Conservation (phyloP, 306 rosid genomes). For the Glycyrrhiza uralensis region DNA sequence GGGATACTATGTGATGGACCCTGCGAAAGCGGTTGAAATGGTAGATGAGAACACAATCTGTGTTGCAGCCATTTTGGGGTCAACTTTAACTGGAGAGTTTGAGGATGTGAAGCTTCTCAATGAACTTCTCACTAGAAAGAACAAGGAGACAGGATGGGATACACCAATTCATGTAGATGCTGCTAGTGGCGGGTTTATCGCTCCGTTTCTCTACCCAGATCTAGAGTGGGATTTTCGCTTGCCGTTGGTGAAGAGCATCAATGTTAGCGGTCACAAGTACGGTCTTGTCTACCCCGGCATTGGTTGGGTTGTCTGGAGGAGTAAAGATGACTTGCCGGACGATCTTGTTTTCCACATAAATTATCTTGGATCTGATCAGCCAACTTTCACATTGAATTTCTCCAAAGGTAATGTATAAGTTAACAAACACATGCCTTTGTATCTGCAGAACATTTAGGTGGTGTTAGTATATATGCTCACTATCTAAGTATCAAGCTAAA, state of each 20-base stretch:
- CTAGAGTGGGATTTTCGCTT: conserved; percentile 82
- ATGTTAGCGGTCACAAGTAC: conserved; percentile 89
- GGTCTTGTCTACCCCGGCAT: conserved; percentile 92
- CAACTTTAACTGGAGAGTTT: conserved; percentile 86
- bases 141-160: conserved; percentile 70
- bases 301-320: conserved; percentile 95
- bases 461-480: neutral
- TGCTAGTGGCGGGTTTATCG: conserved; percentile 88
- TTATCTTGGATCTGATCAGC: conserved; percentile 93
- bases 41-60: conserved; percentile 97
- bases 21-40: conserved; percentile 76
- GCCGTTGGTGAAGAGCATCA: conserved; percentile 79
- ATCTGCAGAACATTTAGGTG: neutral
- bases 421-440: neutral
- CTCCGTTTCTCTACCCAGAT: conserved; percentile 76
- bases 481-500: neutral
- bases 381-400: conserved; percentile 91
- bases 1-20: conserved; percentile 87
- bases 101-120: conserved; percentile 84
- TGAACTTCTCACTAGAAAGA: conserved; percentile 64
- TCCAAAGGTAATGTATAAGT: conserved; percentile 60
- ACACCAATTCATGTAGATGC: conserved; percentile 81
- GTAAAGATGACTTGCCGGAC: conserved; percentile 70
- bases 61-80: conserved; percentile 91
- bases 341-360: conserved; percentile 86